A percentile compares a stretch with the other conserved stretches of the same genome.
Evolutionary conservation across 1,284 basidiomycete species (phyloP).

Genomic region (Spongiforma sp.): DNA sequence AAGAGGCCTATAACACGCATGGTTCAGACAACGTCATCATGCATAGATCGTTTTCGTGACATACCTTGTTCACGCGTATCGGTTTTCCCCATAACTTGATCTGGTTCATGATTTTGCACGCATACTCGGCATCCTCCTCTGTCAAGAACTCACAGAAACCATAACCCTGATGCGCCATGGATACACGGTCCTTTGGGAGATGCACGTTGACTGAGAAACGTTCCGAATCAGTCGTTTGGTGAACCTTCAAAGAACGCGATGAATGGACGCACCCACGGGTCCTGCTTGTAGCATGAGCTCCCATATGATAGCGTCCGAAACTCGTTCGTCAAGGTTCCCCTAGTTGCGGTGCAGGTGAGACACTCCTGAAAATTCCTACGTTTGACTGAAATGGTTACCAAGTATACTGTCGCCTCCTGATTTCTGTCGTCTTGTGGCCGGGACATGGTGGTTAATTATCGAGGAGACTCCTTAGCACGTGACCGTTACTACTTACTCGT

Average conservation of each 20-base stretch:
- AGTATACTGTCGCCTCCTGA: constrained; percentile 94
- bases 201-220: constrained; percentile 85
- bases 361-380: not conserved
- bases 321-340: constrained; percentile 98
- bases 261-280: constrained; percentile 79
- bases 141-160: constrained; percentile 99
- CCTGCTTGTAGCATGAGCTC: constrained; percentile 99
- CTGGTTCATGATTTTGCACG: constrained; percentile 99
- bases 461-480: not conserved
- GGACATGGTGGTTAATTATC: constrained; percentile 55
- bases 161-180: constrained; percentile 98
- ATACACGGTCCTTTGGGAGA: constrained; percentile 99
- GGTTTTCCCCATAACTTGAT: constrained; percentile 99
- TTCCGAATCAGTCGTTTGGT: constrained; percentile 2
- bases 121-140: constrained; percentile 98
- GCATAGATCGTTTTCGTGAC: not conserved
- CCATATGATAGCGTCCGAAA: constrained; percentile 95
- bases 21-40: not conserved
- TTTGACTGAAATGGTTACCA: constrained; percentile 57
- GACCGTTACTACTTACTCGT: too few species aligned
- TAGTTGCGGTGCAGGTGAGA: constrained; percentile 36
- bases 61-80: constrained; percentile 71
- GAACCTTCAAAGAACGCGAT: not conserved
- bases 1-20: constrained; percentile 33
- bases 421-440: constrained; percentile 92